Evolutionary conservation across 2,329 filamentous ascomycete genomes (phyloP).

Genomic region (Leptographium radiaticola): DNA sequence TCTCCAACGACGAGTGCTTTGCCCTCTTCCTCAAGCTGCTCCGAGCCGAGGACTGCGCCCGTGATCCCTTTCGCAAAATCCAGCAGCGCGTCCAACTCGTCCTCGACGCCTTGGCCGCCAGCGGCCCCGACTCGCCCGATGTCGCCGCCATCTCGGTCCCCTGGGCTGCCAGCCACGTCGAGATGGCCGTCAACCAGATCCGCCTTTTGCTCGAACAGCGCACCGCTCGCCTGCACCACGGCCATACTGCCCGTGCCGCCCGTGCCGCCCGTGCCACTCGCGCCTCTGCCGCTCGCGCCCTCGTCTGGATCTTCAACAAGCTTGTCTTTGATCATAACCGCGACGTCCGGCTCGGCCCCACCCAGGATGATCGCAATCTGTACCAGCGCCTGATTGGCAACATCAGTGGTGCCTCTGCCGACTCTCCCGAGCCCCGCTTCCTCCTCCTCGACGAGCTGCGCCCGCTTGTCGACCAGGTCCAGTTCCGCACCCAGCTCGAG

Average conservation of each 20-base stretch:
- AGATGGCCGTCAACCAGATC: conserved; percentile 29
- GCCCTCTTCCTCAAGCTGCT: conserved; percentile 35
- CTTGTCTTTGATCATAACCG: conserved; percentile 27
- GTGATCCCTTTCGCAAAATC: conserved; percentile 34
- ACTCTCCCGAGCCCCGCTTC: not conserved
- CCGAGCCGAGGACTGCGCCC: conserved; percentile 28
- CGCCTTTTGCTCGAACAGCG: conserved; percentile 20
- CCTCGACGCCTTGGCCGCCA: conserved; percentile 24
- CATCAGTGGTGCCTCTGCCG: conserved; percentile 19
- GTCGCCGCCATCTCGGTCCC: conserved; percentile 20
- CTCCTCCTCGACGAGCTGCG: conserved; percentile 33
- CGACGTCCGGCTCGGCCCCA: conserved; percentile 20
- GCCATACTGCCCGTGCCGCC: conserved; percentile 15
- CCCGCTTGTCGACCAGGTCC: conserved; percentile 29
- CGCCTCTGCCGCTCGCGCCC: conserved; percentile 30
- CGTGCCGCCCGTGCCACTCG: conserved; percentile 21
- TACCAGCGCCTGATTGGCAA: conserved; percentile 35
- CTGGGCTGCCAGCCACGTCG: conserved; percentile 38
- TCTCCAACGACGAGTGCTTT: conserved; percentile 41
- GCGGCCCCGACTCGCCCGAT: not conserved
- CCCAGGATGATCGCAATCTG: conserved; percentile 28
- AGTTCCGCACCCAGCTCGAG: conserved; percentile 26
- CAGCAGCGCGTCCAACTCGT: conserved; percentile 33
- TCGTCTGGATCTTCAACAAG: conserved; percentile 33
- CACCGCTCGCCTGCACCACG: not conserved